Percentiles rank a stretch among this genome's conserved stretches.
These are phyloP conservation scores for Pleurotus cornucopiae DNA, from an alignment of 768 basidiomycete species.

Conservation along the genomic window DNA sequence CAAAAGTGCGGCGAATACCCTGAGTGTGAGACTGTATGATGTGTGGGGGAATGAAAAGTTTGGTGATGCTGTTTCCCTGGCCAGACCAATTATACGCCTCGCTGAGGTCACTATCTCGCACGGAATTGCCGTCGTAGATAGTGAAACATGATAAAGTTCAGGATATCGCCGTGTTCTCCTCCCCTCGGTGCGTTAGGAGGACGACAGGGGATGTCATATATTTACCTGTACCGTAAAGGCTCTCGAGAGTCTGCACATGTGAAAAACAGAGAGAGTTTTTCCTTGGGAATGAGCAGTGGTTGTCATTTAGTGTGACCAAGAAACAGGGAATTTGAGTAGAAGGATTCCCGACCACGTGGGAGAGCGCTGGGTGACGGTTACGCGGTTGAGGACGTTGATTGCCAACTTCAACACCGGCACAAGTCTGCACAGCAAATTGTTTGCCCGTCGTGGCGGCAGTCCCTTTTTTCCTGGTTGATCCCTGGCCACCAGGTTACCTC, in stretches of 20 bases:
- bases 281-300: too few relatives aligned
- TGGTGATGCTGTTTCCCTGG: neutral
- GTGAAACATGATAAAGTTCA: neutral
- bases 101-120: neutral
- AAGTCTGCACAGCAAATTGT: slow-evolving; percentile 3
- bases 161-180: neutral
- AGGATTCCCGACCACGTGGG: slow-evolving; percentile 4
- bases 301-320: neutral
- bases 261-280: too few relatives aligned
- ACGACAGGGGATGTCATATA: too few relatives aligned
- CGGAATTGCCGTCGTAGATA: neutral
- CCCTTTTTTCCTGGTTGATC: neutral
- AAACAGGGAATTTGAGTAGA: neutral
- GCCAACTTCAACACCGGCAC: slow-evolving; percentile 1
- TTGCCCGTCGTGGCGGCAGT: neutral
- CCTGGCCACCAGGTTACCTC: neutral
- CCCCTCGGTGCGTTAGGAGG: too few relatives aligned
- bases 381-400: slow-evolving; percentile 4
- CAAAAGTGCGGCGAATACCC: slow-evolving; percentile 5
- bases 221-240: too few relatives aligned
- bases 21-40: slow-evolving; percentile 3
- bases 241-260: too few relatives aligned
- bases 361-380: neutral
- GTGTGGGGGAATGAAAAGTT: neutral
- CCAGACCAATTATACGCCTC: too few relatives aligned